Base-by-base conservation (phyloP, 2,329 filamentous ascomycete species). In the Ophiostoma australiae region DNA sequence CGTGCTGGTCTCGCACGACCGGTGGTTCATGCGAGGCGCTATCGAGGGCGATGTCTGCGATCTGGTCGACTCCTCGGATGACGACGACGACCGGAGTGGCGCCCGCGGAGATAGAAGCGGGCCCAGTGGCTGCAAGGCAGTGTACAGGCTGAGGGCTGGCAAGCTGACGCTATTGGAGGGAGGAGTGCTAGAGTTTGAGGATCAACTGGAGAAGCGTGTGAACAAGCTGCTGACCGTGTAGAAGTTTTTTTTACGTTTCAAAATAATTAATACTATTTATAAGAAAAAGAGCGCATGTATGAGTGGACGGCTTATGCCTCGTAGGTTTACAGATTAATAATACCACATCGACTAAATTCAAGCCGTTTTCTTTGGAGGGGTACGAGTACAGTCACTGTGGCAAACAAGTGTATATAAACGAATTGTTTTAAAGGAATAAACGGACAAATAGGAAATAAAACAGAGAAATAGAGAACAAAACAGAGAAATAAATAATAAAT, bases 21-120 rank as follows among this genome's bases (percentile, higher is more conserved):
- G 93, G 41, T 96, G 91, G 84, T 90, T 96, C 76, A 85, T 95
- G 80, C 85, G 89, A 66, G 88, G 88, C 2, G 91, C 91, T 0
- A 83, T 95, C 0, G 90, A 92, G 77, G 89, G 89, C 0, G 79
- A 85, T 67, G 76, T 75, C n/a, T 27, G 52, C 4, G 52, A 58
- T 10, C n/a, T 27, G n/a, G 11, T 27, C 7, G 52, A 27, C 23
- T 23, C 23, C 52, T 58, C 52, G 52, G 52, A 58, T 13, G n/a
- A 23, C 4, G 23, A 58, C 20, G 44, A 15, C 44, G 44, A 20
- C 6, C 15, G 6, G n/a, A 13, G 23, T 27, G 52, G 13, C 23
- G 4, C 52, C 3, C 11, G 52, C 4, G n/a, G 27, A 58, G 52
- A 15, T 11, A 4, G 10, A 27, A 15, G 52, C n/a, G 23, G 23